A percentile compares a stretch with the other conserved stretches of the same genome.
phyloP scores from a whole-genome alignment of 106 monocot genomes.

The Dactylorhiza incarnata region DNA sequence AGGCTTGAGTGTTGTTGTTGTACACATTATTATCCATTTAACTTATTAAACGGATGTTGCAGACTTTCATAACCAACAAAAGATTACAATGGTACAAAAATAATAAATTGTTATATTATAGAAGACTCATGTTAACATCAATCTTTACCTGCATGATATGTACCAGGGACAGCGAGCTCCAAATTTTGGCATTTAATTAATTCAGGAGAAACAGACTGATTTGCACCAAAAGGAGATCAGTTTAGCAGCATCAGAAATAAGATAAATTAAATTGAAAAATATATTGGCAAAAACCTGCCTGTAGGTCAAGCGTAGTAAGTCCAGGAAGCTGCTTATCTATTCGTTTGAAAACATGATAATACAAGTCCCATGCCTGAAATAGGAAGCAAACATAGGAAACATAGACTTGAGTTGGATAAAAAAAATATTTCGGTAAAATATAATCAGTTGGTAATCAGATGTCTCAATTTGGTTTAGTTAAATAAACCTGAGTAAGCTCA shows the following conservation, averaged over 20 bases:
- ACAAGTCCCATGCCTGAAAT: slow-evolving; percentile 96
- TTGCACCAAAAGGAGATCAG: background rate
- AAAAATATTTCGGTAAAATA: background rate
- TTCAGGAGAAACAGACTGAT: slow-evolving; percentile 91
- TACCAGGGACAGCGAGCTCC: slow-evolving; percentile 97
- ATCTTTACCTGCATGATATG: slow-evolving; percentile 81
- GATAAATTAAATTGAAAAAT: background rate
- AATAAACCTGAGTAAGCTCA: slow-evolving; percentile 83
- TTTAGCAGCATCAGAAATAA: slow-evolving; percentile 7
- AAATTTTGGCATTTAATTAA: slow-evolving; percentile 85
- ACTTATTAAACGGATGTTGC: background rate
- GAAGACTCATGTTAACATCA: background rate
- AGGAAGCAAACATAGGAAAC: background rate
- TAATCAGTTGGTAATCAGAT: slow-evolving; percentile 8
- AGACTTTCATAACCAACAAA: background rate
- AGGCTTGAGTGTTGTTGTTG: too few species aligned
- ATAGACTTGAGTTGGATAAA: background rate
- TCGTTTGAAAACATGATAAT: slow-evolving; percentile 98
- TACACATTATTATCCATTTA: too few species aligned
- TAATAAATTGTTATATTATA: background rate
- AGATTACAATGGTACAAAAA: background rate
- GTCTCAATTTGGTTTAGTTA: background rate
- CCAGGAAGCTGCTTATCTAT: slow-evolving; percentile 98
- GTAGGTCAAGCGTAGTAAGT: slow-evolving; percentile 86
- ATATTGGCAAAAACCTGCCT: slow-evolving; percentile 34